Conservation (phyloP, 116 monocot species). For the Dioscorea cayenensis region DNA sequence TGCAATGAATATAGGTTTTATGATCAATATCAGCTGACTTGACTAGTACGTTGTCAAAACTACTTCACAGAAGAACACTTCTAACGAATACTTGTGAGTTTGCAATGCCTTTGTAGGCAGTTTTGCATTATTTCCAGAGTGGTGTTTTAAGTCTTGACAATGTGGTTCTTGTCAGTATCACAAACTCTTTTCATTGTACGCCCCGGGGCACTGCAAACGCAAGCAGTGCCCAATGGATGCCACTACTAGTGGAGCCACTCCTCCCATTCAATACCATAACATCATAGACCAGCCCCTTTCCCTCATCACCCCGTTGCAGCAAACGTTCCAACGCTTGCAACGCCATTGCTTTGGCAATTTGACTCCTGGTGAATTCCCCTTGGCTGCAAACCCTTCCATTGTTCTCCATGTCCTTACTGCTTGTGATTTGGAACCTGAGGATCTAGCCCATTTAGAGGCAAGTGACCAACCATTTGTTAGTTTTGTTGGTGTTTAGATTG, state of each 20-base stretch:
- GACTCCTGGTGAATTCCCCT: constrained; percentile 79
- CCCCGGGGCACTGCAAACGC: constrained; percentile 31
- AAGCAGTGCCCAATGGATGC: constrained; percentile 65
- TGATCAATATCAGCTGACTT: background rate
- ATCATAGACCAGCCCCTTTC: constrained; percentile 59
- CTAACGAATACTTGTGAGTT: background rate
- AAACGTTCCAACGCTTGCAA: constrained; percentile 45
- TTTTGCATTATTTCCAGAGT: background rate
- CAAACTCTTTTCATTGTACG: constrained; percentile 7
- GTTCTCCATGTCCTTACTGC: constrained; percentile 85
- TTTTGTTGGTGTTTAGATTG: constrained; percentile 7
- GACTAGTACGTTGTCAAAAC: background rate
- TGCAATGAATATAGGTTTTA: background rate
- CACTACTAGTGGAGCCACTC: constrained; percentile 46
- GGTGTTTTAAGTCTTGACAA: constrained; percentile 4
- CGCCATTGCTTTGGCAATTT: constrained; percentile 65
- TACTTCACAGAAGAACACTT: background rate
- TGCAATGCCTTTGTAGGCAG: background rate
- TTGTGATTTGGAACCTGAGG: constrained; percentile 70
- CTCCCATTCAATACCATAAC: constrained; percentile 53
- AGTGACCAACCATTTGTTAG: constrained; percentile 14
- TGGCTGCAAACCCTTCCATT: constrained; percentile 76
- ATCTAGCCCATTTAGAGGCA: constrained; percentile 93
- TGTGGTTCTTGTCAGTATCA: background rate
- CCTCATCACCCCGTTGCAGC: constrained; percentile 46